Base-by-base conservation (phyloP, 768 basidiomycete genomes). In the Boletus edulis region DNA sequence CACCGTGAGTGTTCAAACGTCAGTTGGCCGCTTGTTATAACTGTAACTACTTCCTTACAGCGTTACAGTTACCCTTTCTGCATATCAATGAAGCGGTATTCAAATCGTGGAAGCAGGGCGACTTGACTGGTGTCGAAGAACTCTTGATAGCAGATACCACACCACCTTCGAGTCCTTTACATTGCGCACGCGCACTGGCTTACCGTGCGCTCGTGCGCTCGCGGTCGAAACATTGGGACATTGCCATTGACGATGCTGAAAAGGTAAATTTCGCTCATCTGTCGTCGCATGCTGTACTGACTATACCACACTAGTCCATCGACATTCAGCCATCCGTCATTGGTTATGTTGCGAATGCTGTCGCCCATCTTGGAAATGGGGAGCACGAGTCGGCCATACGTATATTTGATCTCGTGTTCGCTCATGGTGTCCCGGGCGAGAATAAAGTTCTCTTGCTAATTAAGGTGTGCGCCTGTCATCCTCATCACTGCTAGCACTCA, bases 171-270 rank as follows among this genome's bases (percentile, higher is more conserved):
- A 14, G 22, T 18, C 15, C 31, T 22, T 34, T 20, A 27, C 41
- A 44, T n/a, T 40, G 17, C 18, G 20, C 59, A 15, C 39, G 17
- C 3, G 29, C 47, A n/a, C 58, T 53, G 2, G 56, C 58, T 29
- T 38, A 49, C 5, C 58, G 47, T 2, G 31, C 56, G 4, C 22
- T 59, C 4, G n/a, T 49, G 9, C 27, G 51, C 3, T 18, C 4
- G 3, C 58, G 35, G 9, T 22, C 22, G 22, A 22, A 22, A 22
- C 22, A 22, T 3, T 22, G 22, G 22, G 22, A 22, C 3, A 22
- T 3, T 3, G 22, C 22, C 22, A 22, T 22, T 3, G 3, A 2
- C 22, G 3, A 22, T 22, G 22, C 3, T 3, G 3, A 22, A 22
- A 22, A 22, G 22, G 22, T 22, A 3, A 22, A 3, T 22, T 22